Percentiles rank a stretch among this genome's conserved stretches.
phyloP scores from a whole-genome alignment of 768 basidiomycete species.

The Botryobasidium botryosum region DNA sequence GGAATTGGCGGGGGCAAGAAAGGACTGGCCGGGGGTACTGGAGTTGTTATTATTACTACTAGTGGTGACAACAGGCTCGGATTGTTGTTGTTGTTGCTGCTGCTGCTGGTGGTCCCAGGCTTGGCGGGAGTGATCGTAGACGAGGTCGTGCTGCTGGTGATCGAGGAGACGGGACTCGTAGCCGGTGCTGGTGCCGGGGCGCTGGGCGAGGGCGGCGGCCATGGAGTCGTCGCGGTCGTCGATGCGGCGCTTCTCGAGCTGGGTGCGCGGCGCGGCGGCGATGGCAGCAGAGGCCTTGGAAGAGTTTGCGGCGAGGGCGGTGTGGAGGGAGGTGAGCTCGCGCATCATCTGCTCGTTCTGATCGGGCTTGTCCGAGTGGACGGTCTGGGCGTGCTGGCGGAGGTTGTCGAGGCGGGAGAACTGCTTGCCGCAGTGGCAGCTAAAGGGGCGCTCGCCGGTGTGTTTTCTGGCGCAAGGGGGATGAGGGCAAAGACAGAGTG shows the following conservation, averaged over 20 bases:
- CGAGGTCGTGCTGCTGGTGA: not conserved
- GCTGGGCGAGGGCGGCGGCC: conserved; percentile 15
- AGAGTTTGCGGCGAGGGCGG: conserved; percentile 46
- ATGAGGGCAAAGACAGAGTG: conserved; percentile 7
- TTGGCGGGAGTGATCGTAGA: not conserved
- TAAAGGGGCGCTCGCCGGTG: conserved; percentile 92
- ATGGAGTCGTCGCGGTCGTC: conserved; percentile 9
- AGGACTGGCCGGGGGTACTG: not conserved
- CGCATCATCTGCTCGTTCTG: conserved; percentile 87
- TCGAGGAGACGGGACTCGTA: conserved; percentile 28
- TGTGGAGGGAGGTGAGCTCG: conserved; percentile 68
- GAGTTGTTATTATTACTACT: not conserved
- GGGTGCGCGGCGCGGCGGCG: not conserved
- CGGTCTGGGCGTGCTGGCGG: conserved; percentile 91
- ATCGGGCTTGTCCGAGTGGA: conserved; percentile 78
- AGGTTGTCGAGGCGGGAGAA: conserved; percentile 95
- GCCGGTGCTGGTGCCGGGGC: conserved; percentile 58
- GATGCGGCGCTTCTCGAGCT: conserved; percentile 10
- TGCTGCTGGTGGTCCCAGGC: not conserved
- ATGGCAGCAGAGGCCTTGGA: conserved; percentile 10
- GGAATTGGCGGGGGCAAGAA: not conserved
- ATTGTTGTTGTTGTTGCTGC: not conserved
- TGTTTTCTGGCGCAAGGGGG: conserved; percentile 54
- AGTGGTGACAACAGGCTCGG: not conserved
- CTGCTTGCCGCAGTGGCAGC: conserved; percentile 88